Evolutionary conservation across 176 grass and related monocot genomes (phyloP).

Genomic region (Coix lacrymajobi): DNA sequence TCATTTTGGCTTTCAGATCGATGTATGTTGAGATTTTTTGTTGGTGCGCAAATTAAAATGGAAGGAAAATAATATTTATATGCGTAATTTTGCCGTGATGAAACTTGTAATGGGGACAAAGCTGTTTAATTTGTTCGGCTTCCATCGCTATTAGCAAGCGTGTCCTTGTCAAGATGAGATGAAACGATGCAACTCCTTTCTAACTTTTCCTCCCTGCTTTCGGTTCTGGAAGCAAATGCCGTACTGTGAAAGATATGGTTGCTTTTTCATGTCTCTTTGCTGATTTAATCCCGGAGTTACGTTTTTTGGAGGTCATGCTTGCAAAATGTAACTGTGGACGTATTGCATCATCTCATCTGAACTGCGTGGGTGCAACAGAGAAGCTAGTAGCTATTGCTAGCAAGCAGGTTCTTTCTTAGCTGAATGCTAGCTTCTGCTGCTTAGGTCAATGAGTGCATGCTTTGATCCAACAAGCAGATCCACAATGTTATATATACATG

Average conservation of each 20-base stretch:
- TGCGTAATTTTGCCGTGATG: not conserved
- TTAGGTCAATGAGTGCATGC: not conserved
- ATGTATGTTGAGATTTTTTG: conserved; percentile 16
- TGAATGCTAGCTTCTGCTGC: not conserved
- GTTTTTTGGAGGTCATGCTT: not conserved
- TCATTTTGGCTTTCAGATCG: not conserved
- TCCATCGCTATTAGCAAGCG: conserved; percentile 28
- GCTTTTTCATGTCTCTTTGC: not conserved
- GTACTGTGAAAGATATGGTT: conserved; percentile 26
- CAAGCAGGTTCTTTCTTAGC: not conserved
- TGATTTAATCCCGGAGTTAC: not conserved
- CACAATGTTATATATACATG: not conserved
- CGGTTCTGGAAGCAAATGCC: conserved; percentile 8
- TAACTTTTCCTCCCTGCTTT: conserved; percentile 11
- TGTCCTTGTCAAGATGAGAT: conserved; percentile 48
- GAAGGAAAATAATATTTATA: not conserved
- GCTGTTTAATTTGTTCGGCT: conserved; percentile 19
- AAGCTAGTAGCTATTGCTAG: not conserved
- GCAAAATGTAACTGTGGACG: too few relatives aligned
- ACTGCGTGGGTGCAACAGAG: not conserved
- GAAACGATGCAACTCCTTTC: conserved; percentile 21
- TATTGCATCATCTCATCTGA: too few relatives aligned
- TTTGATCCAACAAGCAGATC: not conserved
- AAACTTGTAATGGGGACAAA: conserved; percentile 12
- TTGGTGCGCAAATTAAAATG: conserved; percentile 13